Conservation (phyloP, 331 rosid genomes). For the Malus hybrid region DNA sequence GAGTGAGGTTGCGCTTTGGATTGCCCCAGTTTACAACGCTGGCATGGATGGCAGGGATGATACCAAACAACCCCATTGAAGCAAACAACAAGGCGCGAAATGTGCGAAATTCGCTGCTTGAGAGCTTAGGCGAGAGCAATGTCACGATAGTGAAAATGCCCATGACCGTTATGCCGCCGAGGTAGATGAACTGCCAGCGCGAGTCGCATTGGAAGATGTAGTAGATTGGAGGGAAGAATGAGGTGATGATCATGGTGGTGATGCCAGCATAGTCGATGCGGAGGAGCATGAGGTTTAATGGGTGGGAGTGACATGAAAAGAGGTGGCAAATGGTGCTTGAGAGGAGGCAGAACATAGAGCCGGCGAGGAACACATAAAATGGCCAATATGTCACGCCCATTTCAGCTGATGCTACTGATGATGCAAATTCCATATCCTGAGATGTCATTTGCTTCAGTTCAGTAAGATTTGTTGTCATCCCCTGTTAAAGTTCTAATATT, state of each 20-base stretch:
- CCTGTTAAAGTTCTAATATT: slow-evolving; percentile 37
- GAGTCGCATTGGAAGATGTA: slow-evolving; percentile 82
- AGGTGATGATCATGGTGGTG: slow-evolving; percentile 84
- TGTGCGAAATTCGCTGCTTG: slow-evolving; percentile 41
- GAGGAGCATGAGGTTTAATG: slow-evolving; percentile 45
- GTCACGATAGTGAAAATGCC: slow-evolving; percentile 71
- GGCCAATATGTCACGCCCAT: slow-evolving; percentile 58
- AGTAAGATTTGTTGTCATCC: slow-evolving; percentile 33
- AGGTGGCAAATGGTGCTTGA: slow-evolving; percentile 95
- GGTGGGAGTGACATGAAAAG: slow-evolving; percentile 77
- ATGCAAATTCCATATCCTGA: slow-evolving; percentile 21
- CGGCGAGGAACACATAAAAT: slow-evolving; percentile 80
- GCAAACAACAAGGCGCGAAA: slow-evolving; percentile 76
- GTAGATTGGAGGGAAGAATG: slow-evolving; percentile 92
- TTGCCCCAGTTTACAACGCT: slow-evolving; percentile 68
- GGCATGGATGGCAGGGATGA: slow-evolving; percentile 77
- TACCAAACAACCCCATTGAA: slow-evolving; percentile 87
- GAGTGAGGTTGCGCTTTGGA: slow-evolving; percentile 54
- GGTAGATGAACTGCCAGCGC: slow-evolving; percentile 78
- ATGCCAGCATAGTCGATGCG: slow-evolving; percentile 80
- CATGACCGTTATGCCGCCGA: slow-evolving; percentile 74
- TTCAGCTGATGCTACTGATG: neutral
- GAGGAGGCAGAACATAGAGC: slow-evolving; percentile 89
- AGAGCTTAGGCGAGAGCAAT: slow-evolving; percentile 59
- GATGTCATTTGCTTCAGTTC: slow-evolving; percentile 42